Conservation (phyloP, 306 rosid genomes). For the Inga leiocalycina region DNA sequence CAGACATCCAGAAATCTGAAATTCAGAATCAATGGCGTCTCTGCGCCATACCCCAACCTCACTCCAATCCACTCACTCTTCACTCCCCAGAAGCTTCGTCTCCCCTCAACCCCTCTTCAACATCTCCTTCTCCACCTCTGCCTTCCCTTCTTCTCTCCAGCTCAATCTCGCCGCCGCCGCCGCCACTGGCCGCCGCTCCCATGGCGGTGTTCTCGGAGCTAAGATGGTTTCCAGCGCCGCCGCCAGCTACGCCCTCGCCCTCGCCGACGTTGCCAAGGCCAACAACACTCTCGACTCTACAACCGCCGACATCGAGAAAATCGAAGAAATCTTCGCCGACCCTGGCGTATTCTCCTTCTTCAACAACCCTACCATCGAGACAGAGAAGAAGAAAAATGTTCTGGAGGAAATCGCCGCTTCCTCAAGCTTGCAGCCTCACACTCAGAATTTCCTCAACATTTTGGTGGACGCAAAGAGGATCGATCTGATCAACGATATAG, state of each 20-base stretch:
- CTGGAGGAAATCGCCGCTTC: conserved; percentile 57
- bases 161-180: conserved; percentile 23
- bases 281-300: conserved; percentile 78
- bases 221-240: conserved; percentile 63
- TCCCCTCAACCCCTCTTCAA: conserved; percentile 43
- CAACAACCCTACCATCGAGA: conserved; percentile 53
- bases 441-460: conserved; percentile 72
- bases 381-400: conserved; percentile 47
- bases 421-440: conserved; percentile 53
- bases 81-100: conserved; percentile 37
- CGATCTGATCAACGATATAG: conserved; percentile 57
- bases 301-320: conserved; percentile 64
- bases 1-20: not conserved
- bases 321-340: conserved; percentile 65
- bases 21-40: conserved; percentile 60
- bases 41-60: conserved; percentile 63
- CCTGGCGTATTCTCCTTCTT: conserved; percentile 51
- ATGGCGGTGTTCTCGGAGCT: conserved; percentile 43
- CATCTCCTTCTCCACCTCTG: conserved; percentile 50
- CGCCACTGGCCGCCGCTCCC: conserved; percentile 39
- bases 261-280: conserved; percentile 63
- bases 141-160: conserved; percentile 44
- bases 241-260: conserved; percentile 74
- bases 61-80: conserved; percentile 52
- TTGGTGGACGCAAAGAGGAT: conserved; percentile 63